Base-by-base conservation (phyloP, 345 rosid genomes). In the Kernera saxatilis region DNA sequence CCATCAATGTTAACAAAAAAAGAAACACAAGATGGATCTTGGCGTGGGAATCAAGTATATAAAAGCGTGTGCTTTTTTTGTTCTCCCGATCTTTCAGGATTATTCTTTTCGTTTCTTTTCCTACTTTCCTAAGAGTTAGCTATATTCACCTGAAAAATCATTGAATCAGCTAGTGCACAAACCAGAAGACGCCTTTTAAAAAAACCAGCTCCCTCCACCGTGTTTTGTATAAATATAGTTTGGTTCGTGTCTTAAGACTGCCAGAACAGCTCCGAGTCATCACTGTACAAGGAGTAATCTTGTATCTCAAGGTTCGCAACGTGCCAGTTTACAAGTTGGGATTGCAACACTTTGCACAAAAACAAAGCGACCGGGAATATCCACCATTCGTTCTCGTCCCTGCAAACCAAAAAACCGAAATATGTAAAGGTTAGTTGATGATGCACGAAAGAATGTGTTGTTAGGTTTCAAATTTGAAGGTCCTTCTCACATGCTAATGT, bases 351-450 rank as follows among this genome's bases (percentile, higher is more conserved):
- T 81, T 92, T 92, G 84, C 95, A 87, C 12, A 87, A 36, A 39
- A 84, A 29, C 78, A 90, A 77, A 48, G 95, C 96, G 3, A 82
- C 79, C 41, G 98, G 93, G 68, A 92, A 92, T 85, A 90, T 79
- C 98, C 98, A 92, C 98, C 96, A 92, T 74, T 87, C 98, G 30
- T 93, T 88, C 80, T 92, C 98, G 70, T 93, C 98, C 97, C 98
- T 90, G 69, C 77, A 68, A 17, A 6, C 1, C 17, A 23, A 62
- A 18, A 3, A 2, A 21, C 5, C n/a, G 5, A 14, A 17, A 21
- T 25, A 30, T 45, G 21, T 19, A 3, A 6, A 12, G 6, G 26
- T 71, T 57, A 57, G 64, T 56, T 30, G 58, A 15, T 70, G 68
- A 25, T n/a, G 30, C 44, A 70, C 59, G 49, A 48, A 52, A 2